Conservation (phyloP, 148 eudicot genomes). For the Fagopyrum tataricum region DNA sequence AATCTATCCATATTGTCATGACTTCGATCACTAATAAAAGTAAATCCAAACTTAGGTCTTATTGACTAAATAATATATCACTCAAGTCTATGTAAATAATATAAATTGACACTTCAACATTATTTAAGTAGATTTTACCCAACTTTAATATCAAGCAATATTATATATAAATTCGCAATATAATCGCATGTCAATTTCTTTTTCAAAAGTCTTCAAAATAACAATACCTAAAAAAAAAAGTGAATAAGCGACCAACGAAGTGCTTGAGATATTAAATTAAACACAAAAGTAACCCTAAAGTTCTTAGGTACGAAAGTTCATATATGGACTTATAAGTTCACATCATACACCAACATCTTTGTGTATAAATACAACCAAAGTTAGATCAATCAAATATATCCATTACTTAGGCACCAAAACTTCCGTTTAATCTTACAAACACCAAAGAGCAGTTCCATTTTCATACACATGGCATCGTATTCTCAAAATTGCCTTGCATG, state of each 20-base stretch:
- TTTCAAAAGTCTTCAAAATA: not conserved
- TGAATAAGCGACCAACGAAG: too few species aligned
- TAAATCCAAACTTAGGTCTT: too few species aligned
- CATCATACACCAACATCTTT: not conserved
- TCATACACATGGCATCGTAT: not conserved
- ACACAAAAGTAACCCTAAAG: not conserved
- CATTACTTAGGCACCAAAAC: not conserved
- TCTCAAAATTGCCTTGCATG: not conserved
- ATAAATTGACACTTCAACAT: too few species aligned
- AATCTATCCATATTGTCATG: too few species aligned
- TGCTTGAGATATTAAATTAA: not conserved
- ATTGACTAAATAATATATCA: too few species aligned
- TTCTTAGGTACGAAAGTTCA: too few species aligned
- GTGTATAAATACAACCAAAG: not conserved
- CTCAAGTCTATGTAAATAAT: too few species aligned
- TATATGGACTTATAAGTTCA: not conserved
- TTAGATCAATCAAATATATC: not conserved
- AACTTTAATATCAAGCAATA: too few species aligned
- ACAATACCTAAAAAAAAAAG: not conserved
- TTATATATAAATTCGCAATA: too few species aligned
- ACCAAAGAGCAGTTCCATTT: not conserved
- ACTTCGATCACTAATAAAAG: too few species aligned
- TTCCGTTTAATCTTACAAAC: not conserved
- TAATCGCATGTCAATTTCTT: too few species aligned
- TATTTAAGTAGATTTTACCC: too few species aligned